Evolutionary conservation across 306 rosid genomes (phyloP).

Genomic region (Cicer pinnatifidum): DNA sequence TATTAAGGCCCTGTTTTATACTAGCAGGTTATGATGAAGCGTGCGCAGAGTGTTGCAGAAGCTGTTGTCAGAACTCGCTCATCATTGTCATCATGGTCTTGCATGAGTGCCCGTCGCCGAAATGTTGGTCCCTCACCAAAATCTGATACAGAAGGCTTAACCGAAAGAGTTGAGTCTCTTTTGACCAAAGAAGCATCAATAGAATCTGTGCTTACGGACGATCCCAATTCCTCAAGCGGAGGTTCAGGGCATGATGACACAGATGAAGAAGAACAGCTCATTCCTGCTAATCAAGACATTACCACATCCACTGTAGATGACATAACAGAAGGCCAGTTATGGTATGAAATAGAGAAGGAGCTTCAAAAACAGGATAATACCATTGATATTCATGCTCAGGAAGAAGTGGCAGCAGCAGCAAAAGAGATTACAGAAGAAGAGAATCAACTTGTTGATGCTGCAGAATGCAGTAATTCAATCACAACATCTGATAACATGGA

Average conservation of each 20-base stretch:
- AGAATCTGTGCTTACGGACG: conserved; percentile 51
- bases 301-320: conserved; percentile 53
- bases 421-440: conserved; percentile 81
- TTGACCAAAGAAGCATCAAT: conserved; percentile 41
- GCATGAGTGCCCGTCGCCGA: conserved; percentile 95
- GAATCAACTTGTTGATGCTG: conserved; percentile 64
- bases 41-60: conserved; percentile 92
- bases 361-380: conserved; percentile 66
- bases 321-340: conserved; percentile 77
- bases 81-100: conserved; percentile 89
- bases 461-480: conserved; percentile 62
- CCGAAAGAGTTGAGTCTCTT: conserved; percentile 51
- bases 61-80: conserved; percentile 94
- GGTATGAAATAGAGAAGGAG: conserved; percentile 89
- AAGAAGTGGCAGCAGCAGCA: conserved; percentile 79
- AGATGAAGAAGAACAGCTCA: conserved; percentile 74
- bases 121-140: conserved; percentile 52
- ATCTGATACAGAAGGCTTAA: conserved; percentile 52
- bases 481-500: conserved; percentile 65
- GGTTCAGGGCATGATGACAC: conserved; percentile 74
- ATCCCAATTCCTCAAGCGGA: conserved; percentile 52
- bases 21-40: conserved; percentile 81
- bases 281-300: conserved; percentile 51
- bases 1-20: conserved; percentile 38
- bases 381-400: conserved; percentile 52